Base-by-base conservation (phyloP, 805 yeast species). In the Wickerhamomyces hampshirensis region DNA sequence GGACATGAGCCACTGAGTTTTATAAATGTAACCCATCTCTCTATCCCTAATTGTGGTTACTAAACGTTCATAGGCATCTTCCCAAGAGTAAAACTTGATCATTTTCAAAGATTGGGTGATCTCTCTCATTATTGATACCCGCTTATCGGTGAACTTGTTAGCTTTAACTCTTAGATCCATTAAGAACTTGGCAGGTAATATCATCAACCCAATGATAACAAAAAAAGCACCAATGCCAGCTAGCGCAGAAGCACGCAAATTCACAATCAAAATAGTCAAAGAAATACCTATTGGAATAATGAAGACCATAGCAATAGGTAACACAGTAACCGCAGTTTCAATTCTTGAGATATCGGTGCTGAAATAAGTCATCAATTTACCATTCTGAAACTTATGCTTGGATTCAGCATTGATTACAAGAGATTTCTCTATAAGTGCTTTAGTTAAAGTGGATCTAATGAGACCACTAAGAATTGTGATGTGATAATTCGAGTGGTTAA, bases 71-170 rank as follows among this genome's bases (percentile, higher is more conserved):
- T 84, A 86, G 1, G 95, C 85, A 18, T 68, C 69, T 60, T 87
- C 95, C 95, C 95, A 86, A 2, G 91, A 81, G 55, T 86, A 86
- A 56, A 71, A 84, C 63, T 86, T 86, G 60, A 86, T 82, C 56
- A 81, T 71, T 48, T 76, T 80, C 61, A 80, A 70, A 50, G 75
- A 72, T 43, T 68, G 70, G 42, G 80, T 59, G 23, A 78, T 71
- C 53, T 80, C 88, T 50, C 80, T 75, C 55, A 80, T 70, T 44
- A 66, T 64, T 32, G 68, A 60, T 18, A 84, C 78, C 51, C 95
- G 70, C 18, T 60, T 50, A 59, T 84, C 93, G 14, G 88, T 84
- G 47, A 59, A 71, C 14, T 64, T 60, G 41, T 74, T 75, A n/a
- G 80, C 81, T 26, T 56, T 57, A 31, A 58, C 62, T 52, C 95